Conservation (phyloP, 1,284 basidiomycete species). For the Irpex sp. region DNA sequence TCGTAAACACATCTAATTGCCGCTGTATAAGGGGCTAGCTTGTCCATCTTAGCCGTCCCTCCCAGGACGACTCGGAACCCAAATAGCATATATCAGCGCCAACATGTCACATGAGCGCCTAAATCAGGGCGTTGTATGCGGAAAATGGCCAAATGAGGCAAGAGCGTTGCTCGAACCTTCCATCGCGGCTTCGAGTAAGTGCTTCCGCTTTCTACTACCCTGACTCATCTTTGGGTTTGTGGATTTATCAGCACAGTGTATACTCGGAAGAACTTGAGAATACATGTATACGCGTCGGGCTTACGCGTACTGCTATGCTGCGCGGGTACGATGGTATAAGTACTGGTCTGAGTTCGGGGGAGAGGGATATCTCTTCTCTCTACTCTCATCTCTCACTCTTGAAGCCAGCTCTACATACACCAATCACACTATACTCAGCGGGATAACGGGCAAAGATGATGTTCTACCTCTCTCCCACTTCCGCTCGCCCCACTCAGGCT, state of each 20-base stretch:
- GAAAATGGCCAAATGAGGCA: not conserved
- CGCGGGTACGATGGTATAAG: not conserved
- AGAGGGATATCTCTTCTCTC: not conserved
- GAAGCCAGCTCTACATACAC: not conserved
- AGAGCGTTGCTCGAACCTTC: not conserved
- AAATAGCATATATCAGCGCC: no score
- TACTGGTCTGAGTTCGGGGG: not conserved
- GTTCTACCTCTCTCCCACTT: slow-evolving; percentile 18
- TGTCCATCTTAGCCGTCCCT: no score
- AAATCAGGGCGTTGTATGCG: no score
- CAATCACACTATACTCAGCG: not conserved
- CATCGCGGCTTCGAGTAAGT: not conserved
- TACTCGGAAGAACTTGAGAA: not conserved
- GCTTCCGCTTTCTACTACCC: not conserved
- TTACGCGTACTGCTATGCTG: not conserved
- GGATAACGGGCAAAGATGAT: slow-evolving; percentile 8
- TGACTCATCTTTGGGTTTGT: not conserved
- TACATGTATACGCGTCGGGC: not conserved
- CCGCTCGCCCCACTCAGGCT: slow-evolving; percentile 11
- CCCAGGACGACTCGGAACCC: no score
- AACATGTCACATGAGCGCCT: no score
- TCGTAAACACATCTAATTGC: no score
- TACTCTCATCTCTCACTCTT: not conserved
- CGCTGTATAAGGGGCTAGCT: no score
- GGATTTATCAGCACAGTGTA: not conserved